Conservation (phyloP, 306 rosid species). For the Dalbergia cochinchinensis region DNA sequence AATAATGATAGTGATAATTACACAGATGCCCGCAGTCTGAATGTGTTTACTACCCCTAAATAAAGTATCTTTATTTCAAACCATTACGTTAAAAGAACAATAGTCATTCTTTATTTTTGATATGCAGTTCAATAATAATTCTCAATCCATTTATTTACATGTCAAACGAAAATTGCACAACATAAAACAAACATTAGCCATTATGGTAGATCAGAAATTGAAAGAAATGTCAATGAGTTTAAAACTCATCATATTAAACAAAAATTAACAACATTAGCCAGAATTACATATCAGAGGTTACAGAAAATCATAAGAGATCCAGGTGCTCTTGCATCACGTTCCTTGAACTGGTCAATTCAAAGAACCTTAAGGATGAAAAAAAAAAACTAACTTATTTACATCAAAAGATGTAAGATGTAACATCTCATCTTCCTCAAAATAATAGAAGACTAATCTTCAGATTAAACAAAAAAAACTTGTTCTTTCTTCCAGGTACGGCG, state of each 20-base stretch:
- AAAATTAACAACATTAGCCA: conserved; percentile 19
- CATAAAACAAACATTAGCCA: neutral
- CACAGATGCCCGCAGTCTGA: neutral
- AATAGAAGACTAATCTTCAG: neutral
- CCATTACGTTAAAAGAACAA: neutral
- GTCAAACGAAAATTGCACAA: neutral
- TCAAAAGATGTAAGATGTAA: conserved; percentile 18
- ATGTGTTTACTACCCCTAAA: neutral
- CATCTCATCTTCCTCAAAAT: conserved; percentile 42
- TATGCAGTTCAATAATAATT: neutral
- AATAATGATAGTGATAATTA: no score
- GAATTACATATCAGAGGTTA: conserved; percentile 35
- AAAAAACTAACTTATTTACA: conserved; percentile 39
- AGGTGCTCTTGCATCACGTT: conserved; percentile 25
- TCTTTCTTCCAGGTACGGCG: neutral
- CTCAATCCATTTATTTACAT: no score
- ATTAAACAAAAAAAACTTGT: neutral
- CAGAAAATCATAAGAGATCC: conserved; percentile 34
- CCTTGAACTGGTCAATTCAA: conserved; percentile 23
- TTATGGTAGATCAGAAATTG: neutral
- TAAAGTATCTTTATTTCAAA: neutral
- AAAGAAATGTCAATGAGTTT: neutral
- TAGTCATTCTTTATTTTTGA: no score
- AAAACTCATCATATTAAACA: neutral
- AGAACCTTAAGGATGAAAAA: neutral